Percentiles rank a stretch among this genome's conserved stretches.
phyloP scores from a whole-genome alignment of 2,329 filamentous ascomycete genomes.

The Blastomyces silverae region DNA sequence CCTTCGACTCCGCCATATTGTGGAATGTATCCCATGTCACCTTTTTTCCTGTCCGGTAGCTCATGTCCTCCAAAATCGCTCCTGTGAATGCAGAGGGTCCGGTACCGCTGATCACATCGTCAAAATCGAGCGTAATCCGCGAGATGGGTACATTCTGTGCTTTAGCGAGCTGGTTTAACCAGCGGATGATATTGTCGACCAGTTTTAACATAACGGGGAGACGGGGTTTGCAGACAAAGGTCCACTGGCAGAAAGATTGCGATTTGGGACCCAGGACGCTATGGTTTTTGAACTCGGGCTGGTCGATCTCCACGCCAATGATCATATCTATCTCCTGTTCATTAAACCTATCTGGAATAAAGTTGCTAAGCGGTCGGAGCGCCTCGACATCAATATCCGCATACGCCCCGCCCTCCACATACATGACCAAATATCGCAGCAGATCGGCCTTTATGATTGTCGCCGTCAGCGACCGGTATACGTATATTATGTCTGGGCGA shows the following conservation, averaged over 20 bases:
- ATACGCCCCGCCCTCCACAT: conserved; percentile 57
- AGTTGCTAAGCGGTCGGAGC: conserved; percentile 48
- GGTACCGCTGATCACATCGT: conserved; percentile 66
- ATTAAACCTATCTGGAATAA: conserved; percentile 58
- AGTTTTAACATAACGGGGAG: conserved; percentile 62
- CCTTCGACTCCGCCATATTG: conserved; percentile 57
- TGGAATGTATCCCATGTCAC: conserved; percentile 61
- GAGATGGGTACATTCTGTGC: conserved; percentile 54
- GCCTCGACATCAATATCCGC: conserved; percentile 56
- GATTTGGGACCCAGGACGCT: conserved; percentile 62
- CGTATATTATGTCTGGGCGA: conserved; percentile 58
- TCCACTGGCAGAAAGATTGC: conserved; percentile 68
- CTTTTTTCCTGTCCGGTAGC: conserved; percentile 38
- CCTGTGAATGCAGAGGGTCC: conserved; percentile 63
- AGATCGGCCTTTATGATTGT: conserved; percentile 63
- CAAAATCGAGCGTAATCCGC: conserved; percentile 61
- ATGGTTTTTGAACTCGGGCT: conserved; percentile 58
- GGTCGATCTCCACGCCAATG: conserved; percentile 63
- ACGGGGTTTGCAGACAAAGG: conserved; percentile 61
- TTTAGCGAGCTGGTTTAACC: conserved; percentile 55
- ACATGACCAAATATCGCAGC: conserved; percentile 61
- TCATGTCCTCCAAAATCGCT: conserved; percentile 60
- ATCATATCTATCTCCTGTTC: conserved; percentile 63
- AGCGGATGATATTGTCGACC: conserved; percentile 61
- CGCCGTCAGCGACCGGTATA: conserved; percentile 54